Evolutionary conservation across 2,329 filamentous ascomycete species (phyloP), one percentile per base, ranked within the genome.

Genomic region (Diaporthe capsici): DNA sequence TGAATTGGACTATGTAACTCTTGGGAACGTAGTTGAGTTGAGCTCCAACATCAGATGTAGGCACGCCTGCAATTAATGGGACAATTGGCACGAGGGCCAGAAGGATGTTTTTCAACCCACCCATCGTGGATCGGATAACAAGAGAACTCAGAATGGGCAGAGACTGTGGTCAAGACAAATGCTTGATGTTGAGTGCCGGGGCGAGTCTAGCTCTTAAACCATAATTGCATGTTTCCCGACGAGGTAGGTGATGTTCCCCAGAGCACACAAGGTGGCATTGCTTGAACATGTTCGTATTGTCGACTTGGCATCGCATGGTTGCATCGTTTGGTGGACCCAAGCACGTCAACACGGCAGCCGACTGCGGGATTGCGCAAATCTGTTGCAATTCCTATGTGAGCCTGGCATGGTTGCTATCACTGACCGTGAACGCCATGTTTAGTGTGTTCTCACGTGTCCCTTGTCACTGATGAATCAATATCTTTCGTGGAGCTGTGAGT

Each of bases 281-380:
- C 57, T 60, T 60, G 15, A 57, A 60, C 60, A 65, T 65, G 60
- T 65, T 65, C 60, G 60, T 65, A 13, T 65, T 47, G 39, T 42
- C 39, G 25, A 65, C 60, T 65, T 65, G 60, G 60, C 60, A 47
- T 31, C n/a, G 60, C 60, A 15, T 65, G 39, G 60, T 65, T 47
- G 39, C 60, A 65, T 28, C 25, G 15, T 42, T 65, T 65, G 15
- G 60, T 44, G 39, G 60, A 47, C 25, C 60, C 60, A 47, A 44
- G 60, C 60, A 47, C 42, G 61, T 47, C 60, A 47, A 65, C 61
- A 65, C 13, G 25, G 31, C 10, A 22, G 20, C 31, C 31, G 25
- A n/a, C 31, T 12, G 34, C 12, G 8, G 57, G 31, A 8, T 37
- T 37, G 20, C 15, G 57, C 57, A 17, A 9, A 15, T 15, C 10